These are phyloP conservation scores for Hericium alpestre DNA, from an alignment of 768 basidiomycete species.

Conservation along the genomic window DNA sequence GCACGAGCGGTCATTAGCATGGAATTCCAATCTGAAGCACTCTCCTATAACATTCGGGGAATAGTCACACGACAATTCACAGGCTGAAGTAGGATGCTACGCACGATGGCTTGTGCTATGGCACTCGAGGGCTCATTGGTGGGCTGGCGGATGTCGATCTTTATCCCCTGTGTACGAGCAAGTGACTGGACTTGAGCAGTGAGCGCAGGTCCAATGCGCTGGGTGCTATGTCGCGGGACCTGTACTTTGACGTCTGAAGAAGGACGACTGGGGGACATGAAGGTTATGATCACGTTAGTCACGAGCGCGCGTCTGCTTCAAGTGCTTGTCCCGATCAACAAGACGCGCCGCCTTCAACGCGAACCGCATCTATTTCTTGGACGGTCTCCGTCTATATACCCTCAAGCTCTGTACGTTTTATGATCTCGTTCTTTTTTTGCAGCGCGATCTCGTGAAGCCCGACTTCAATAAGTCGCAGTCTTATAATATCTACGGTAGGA, in stretches of 20 bases:
- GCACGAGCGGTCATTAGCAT: conserved; percentile 68
- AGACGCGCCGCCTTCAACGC: neutral
- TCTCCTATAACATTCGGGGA: conserved; percentile 35
- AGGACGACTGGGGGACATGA: conserved; percentile 55
- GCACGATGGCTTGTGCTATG: conserved; percentile 55
- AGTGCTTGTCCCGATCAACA: neutral
- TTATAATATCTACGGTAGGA: too few species aligned
- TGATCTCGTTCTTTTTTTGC: too few species aligned
- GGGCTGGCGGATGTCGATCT: conserved; percentile 54
- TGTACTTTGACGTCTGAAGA: conserved; percentile 47
- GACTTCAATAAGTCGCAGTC: too few species aligned
- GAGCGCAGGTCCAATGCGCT: conserved; percentile 57
- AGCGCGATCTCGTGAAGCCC: too few species aligned
- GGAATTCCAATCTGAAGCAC: conserved; percentile 82
- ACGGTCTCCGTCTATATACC: too few species aligned
- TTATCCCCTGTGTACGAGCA: conserved; percentile 37
- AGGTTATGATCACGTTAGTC: neutral
- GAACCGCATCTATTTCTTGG: neutral
- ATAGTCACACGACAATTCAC: neutral
- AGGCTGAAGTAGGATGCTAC: conserved; percentile 19
- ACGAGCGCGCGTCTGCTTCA: neutral
- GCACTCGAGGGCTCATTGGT: conserved; percentile 38
- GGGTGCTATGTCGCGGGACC: conserved; percentile 69
- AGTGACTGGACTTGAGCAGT: conserved; percentile 45
- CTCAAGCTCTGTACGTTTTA: too few species aligned